Percentiles rank a stretch among this genome's conserved stretches.
Evolutionary conservation across 2,329 filamentous ascomycete species (phyloP).

Genomic region (Cephalotrichum gorgonifer): DNA sequence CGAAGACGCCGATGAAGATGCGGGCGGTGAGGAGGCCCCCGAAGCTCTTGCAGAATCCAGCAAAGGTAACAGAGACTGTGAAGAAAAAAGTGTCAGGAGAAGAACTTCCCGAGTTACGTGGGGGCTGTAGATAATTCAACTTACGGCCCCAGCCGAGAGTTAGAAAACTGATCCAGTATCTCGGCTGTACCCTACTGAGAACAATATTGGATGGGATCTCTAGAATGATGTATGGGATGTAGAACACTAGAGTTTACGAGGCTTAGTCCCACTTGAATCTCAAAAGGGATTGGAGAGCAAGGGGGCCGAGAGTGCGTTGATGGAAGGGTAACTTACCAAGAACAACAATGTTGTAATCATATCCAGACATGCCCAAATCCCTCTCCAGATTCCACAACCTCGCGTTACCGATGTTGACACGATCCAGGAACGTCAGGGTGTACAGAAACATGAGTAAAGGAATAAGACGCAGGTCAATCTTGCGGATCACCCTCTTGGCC

Average conservation of each 20-base stretch:
- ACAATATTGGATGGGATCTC: slow-evolving; percentile 19
- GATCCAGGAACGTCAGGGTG: slow-evolving; percentile 47
- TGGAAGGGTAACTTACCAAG: slow-evolving; percentile 9
- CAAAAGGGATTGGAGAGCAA: background rate
- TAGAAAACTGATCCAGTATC: slow-evolving; percentile 14
- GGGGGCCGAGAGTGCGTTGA: background rate
- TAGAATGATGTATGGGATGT: slow-evolving; percentile 20
- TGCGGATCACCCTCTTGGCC: slow-evolving; percentile 10
- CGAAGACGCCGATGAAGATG: slow-evolving; percentile 23
- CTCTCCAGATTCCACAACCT: slow-evolving; percentile 33
- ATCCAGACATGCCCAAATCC: slow-evolving; percentile 17
- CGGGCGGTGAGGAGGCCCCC: slow-evolving; percentile 15
- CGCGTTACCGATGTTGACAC: slow-evolving; percentile 69
- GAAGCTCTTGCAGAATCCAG: slow-evolving; percentile 16
- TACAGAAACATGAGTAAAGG: slow-evolving; percentile 15
- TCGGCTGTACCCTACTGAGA: slow-evolving; percentile 18
- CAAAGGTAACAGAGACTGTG: slow-evolving; percentile 13
- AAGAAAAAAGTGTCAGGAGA: background rate
- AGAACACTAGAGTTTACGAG: slow-evolving; percentile 13
- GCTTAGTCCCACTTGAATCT: background rate
- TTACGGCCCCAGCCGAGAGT: slow-evolving; percentile 19
- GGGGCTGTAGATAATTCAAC: background rate
- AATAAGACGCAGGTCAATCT: slow-evolving; percentile 15
- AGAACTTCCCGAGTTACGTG: background rate
- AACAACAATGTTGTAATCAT: slow-evolving; percentile 18